Percentiles rank a stretch among this genome's conserved stretches.
These are phyloP conservation scores for Fraxinus quadrangulata DNA, from an alignment of 257 asterid genomes.

Conservation along the genomic window DNA sequence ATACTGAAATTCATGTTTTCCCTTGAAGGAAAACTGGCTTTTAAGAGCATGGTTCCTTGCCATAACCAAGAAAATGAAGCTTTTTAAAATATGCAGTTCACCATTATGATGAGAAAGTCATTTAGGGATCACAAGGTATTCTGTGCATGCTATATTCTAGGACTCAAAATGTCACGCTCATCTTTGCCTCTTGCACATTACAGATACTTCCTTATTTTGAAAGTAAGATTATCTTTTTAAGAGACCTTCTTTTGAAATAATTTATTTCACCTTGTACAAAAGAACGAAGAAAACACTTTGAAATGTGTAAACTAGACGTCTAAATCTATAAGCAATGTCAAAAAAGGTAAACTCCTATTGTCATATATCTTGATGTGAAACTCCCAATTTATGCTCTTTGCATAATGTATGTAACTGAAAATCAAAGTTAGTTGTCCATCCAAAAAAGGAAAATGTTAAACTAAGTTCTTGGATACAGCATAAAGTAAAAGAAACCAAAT, in stretches of 20 bases:
- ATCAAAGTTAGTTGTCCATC: slow-evolving; percentile 13
- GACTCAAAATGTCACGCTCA: too few relatives aligned
- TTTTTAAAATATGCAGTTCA: too few relatives aligned
- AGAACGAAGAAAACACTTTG: background rate
- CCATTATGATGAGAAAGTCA: too few relatives aligned
- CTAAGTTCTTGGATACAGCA: background rate
- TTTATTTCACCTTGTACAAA: background rate
- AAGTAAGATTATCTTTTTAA: background rate
- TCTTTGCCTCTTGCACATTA: background rate
- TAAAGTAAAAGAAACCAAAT: background rate
- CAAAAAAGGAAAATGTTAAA: background rate
- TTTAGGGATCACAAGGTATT: too few relatives aligned
- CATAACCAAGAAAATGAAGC: too few relatives aligned
- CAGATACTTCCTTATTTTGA: background rate
- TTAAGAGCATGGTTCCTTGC: too few relatives aligned
- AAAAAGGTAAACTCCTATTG: background rate
- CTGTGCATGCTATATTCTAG: too few relatives aligned
- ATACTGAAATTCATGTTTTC: too few relatives aligned
- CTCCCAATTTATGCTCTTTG: background rate
- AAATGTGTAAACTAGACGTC: background rate
- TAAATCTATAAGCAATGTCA: background rate
- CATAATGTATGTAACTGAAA: background rate
- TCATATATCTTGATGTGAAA: background rate
- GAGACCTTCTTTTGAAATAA: too few relatives aligned
- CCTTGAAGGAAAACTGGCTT: too few relatives aligned